phyloP scores from a whole-genome alignment of 192 early-diverging fungal genomes.

The Thoreauomyces humboldtii region DNA sequence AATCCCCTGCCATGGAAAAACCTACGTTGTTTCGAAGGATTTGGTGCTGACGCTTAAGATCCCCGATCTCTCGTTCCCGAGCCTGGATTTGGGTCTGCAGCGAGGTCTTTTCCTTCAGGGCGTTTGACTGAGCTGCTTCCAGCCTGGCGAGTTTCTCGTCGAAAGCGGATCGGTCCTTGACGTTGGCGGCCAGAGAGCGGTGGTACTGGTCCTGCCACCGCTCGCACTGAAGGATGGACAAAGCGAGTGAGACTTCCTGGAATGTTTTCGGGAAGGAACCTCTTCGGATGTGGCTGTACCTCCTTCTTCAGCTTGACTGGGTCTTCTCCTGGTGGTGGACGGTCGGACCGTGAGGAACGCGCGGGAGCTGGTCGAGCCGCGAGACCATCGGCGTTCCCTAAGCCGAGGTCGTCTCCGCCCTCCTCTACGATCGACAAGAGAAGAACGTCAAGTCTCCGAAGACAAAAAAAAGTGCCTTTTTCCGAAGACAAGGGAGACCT shows the following conservation, averaged over 20 bases:
- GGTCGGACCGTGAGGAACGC: neutral
- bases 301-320: constrained; percentile 26
- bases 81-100: constrained; percentile 4
- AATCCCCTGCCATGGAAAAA: neutral
- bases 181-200: constrained; percentile 12
- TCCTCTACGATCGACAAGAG: neutral
- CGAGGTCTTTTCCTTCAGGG: constrained; percentile 30
- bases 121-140: constrained; percentile 12
- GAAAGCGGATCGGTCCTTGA: constrained; percentile 8
- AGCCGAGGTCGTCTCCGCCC: neutral
- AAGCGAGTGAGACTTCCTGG: neutral
- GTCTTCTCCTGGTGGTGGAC: constrained; percentile 16
- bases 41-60: constrained; percentile 4
- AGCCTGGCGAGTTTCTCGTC: constrained; percentile 1
- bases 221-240: constrained; percentile 9
- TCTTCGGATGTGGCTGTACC: neutral
- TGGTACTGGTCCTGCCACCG: constrained; percentile 22
- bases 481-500: no score
- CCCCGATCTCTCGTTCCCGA: constrained; percentile 25
- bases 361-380: neutral
- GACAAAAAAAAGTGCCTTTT: neutral
- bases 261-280: neutral
- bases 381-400: neutral
- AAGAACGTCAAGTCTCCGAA: neutral
- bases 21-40: constrained; percentile 16